These are phyloP conservation scores for Daedaleopsis nitida DNA, from an alignment of 768 basidiomycete species.

Conservation along the genomic window DNA sequence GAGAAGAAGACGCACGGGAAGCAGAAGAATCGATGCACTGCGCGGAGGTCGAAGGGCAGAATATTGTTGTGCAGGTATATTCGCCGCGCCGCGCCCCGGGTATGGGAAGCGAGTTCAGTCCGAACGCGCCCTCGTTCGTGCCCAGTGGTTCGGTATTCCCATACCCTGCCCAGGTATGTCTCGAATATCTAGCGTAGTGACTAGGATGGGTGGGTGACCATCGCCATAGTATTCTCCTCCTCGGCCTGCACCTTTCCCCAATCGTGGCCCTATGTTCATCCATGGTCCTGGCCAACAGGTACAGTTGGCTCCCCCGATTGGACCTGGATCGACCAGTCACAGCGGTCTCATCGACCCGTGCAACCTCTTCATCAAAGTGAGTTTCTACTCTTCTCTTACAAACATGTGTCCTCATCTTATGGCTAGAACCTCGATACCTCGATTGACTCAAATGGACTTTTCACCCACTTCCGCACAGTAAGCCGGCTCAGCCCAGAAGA, in stretches of 20 bases:
- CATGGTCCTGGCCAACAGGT: slow-evolving; percentile 92
- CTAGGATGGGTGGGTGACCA: not conserved
- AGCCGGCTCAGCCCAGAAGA: slow-evolving; percentile 20
- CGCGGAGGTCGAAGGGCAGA: slow-evolving; percentile 79
- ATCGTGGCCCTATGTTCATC: slow-evolving; percentile 59
- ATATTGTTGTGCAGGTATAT: slow-evolving; percentile 81
- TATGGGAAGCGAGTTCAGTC: slow-evolving; percentile 64
- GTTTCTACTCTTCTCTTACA: slow-evolving; percentile 21
- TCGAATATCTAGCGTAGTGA: not conserved
- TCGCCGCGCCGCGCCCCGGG: slow-evolving; percentile 62
- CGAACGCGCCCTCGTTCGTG: slow-evolving; percentile 74
- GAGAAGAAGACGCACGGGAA: slow-evolving; percentile 77
- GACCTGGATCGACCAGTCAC: slow-evolving; percentile 81
- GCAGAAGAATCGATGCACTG: slow-evolving; percentile 86
- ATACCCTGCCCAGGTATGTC: slow-evolving; percentile 60
- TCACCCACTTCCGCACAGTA: slow-evolving; percentile 81
- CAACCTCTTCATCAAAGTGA: slow-evolving; percentile 86
- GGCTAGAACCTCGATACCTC: slow-evolving; percentile 79
- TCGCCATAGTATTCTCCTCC: slow-evolving; percentile 68
- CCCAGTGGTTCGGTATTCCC: slow-evolving; percentile 67
- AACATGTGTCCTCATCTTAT: slow-evolving; percentile 17
- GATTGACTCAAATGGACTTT: slow-evolving; percentile 84
- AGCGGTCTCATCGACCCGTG: slow-evolving; percentile 90
- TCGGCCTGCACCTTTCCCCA: slow-evolving; percentile 45
- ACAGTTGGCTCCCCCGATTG: slow-evolving; percentile 71